Evolutionary conservation across 1,284 basidiomycete species (phyloP), one percentile per base, ranked within the genome.

Genomic region (Phylloboletellus chloephorus): DNA sequence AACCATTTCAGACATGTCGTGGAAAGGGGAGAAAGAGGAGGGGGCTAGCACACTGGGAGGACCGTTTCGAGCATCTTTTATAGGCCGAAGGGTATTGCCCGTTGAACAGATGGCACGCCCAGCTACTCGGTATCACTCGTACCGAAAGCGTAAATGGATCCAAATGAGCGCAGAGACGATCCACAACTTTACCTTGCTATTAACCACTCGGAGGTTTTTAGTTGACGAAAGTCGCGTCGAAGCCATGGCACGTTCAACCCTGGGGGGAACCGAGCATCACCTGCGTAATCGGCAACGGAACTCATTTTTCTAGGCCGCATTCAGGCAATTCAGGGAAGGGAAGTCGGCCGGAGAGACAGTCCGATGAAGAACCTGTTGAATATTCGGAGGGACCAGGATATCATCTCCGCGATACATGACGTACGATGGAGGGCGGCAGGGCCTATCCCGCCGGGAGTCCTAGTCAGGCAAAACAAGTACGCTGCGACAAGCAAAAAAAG

Each of bases 1-100:
- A 21, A 28, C 34, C 7, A 41, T 38, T n/a, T 43, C 38, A 19
- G 57, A 43, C 52, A 64, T 63, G 16, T 41, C 25, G 31, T 16
- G 19, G 17, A 31, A 49, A 23, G n/a, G 33, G 32, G n/a, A 34
- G 41, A 33, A 31, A 17, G 22, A 4, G 22, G 16, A 22, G 37
- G 15, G 39, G 23, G 16, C 20, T 11, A 23, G 16, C 16, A 30
- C 29, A 31, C 31, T 39, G 41, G 28, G 35, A 19, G 26, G 19
- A 2, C 10, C 15, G 21, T 32, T 37, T 34, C 12, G 25, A 28
- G 26, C 7, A 25, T 19, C 33, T 53, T 60, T 63, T 58, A 58
- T 58, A 60, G 23, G 28, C 15, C 9, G 17, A 39, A 38, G n/a
- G 6, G n/a, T n/a, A n/a, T n/a, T 7, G 20, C 25, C 17, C 25